A percentile compares a stretch with the other conserved stretches of the same genome.
Evolutionary conservation across 2,329 filamentous ascomycete genomes (phyloP).

Genomic region (Colletotrichum sp.): DNA sequence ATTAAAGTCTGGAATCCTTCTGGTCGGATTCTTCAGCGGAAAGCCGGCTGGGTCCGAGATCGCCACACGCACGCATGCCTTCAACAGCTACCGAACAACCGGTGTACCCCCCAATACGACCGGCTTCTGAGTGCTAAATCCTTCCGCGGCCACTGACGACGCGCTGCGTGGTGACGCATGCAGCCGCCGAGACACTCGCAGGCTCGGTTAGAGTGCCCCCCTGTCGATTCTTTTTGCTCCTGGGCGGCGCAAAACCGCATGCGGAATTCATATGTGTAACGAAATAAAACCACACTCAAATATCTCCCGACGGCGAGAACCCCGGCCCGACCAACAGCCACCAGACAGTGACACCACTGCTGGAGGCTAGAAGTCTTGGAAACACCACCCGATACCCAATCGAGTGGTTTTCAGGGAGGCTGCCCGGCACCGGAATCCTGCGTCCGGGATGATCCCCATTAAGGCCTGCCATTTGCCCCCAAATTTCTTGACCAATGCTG

Average conservation of each 20-base stretch:
- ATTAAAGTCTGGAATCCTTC: background rate
- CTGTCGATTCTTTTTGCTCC: background rate
- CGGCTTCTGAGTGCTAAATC: background rate
- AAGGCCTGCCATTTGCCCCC: background rate
- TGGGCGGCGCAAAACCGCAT: background rate
- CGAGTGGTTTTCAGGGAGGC: background rate
- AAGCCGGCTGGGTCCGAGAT: background rate
- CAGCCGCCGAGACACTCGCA: background rate
- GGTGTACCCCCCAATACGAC: background rate
- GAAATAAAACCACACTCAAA: background rate
- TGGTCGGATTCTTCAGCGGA: background rate
- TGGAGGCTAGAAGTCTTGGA: background rate
- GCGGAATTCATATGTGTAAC: background rate
- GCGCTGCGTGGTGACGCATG: background rate
- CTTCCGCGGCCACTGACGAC: background rate
- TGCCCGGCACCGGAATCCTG: background rate
- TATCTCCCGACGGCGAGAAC: background rate
- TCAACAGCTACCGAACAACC: background rate
- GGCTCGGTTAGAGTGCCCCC: background rate
- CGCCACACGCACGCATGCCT: background rate
- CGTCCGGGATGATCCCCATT: slow-evolving; percentile 4
- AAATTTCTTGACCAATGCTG: background rate
- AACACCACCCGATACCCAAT: background rate
- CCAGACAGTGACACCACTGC: background rate
- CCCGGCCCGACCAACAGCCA: background rate